Evolutionary conservation across 2,329 filamentous ascomycete species (phyloP), one percentile per base, ranked within the genome.

Genomic region (Colletotrichum sansevieriae): DNA sequence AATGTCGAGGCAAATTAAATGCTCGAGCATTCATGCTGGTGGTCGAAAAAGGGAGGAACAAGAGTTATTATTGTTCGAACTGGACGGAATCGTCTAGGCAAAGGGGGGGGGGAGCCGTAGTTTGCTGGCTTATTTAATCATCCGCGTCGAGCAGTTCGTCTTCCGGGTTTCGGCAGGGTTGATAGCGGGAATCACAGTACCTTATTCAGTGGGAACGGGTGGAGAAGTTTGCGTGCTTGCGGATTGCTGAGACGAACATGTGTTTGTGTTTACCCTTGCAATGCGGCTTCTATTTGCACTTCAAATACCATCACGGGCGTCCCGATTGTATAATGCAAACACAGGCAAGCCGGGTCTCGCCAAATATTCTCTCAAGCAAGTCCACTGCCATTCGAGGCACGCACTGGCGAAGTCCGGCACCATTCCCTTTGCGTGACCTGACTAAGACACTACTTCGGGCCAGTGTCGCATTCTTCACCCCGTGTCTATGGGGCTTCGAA

Each of bases 121-220:
- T 58, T 41, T 46, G 29, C 18, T 61, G 60, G 61, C 62, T 54
- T 55, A 54, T 43, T 55, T 41, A 59, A 65, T 12, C 46, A 12
- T 37, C 18, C n/a, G 52, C 47, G 41, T 41, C 22, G 41, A 61
- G 47, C 35, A 39, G 56, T 61, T 66, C 56, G 49, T 61, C 55
- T 25, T 43, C 11, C 56, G 41, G 52, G 55, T 69, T 69, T 66
- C 62, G 49, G 20, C 62, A 61, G 66, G 65, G 65, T 68, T 68
- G 41, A 25, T 13, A 44, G 65, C 39, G 49, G 49, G 51, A 63
- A 63, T 46, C 41, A 56, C 18, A 37, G 60, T 39, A 66, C 62
- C 63, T 69, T 69, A 69, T 66, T 69, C 49, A 52, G 66, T 69
- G 66, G 66, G 62, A 69, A 69, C 66, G 12, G 44, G 66, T 69